Evolutionary conservation across 176 grass and related monocot genomes (phyloP), one percentile per base, ranked within the genome.

Genomic region (Lolium multiflorum): DNA sequence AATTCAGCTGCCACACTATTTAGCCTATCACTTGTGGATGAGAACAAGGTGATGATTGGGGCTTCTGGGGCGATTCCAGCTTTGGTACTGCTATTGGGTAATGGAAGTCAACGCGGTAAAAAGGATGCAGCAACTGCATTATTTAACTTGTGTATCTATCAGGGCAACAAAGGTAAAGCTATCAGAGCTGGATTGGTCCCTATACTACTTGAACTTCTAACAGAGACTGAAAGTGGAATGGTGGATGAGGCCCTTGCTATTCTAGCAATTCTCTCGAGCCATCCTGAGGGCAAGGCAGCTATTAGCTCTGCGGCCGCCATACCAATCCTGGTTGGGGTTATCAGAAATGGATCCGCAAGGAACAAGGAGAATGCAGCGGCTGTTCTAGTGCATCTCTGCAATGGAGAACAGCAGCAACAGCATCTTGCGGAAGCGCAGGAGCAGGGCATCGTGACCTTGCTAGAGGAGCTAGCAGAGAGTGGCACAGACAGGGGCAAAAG

Each of bases 1-100:
- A 98, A 98, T 86, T 94, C 96, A 16, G 96, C 96, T 48, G 96
- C 97, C 79, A 98, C 97, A 55, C 82, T 94, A n/a, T 99, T 99
- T 76, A 99, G 94, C 81, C 82, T 99, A 18, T 99, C 94, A 28
- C 82, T 96, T 79, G 88, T 99, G 28, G 97, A 99, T 74, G 94
- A 94, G 77, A 92, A 91, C 83, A 96, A 99, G 73, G 83, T 99
- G 47, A 96, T 64, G 22, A 99, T 99, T 55, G 97, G 94, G 16
- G 76, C 71, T 49, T 90, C 90, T 11, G 94, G 94, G 66, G 97
- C 94, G 49, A 94, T 98, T 76, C 94, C 94, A 58, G 93, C 97
- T 9, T 90, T 96, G 77, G 97, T 92, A 17, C 81, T 74, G 44
- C 88, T 98, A 50, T 59, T 96, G 71, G 85, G 88, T 61, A 89